phyloP scores from a whole-genome alignment of 1,284 basidiomycete genomes.

The Apiotrichum porosum region DNA sequence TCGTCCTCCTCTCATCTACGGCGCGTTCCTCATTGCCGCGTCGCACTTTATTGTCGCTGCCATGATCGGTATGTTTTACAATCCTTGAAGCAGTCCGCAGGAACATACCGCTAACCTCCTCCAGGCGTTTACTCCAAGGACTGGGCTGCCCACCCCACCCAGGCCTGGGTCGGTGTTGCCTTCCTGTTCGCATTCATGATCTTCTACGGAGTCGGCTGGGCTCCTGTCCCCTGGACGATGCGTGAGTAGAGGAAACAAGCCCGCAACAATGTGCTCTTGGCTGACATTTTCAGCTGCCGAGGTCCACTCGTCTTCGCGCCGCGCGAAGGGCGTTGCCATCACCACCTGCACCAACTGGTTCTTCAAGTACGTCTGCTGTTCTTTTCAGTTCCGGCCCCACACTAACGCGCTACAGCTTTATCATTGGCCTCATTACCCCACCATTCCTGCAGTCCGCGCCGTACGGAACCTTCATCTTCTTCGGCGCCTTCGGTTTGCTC shows the following conservation, averaged over 20 bases:
- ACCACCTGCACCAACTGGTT: slow-evolving; percentile 19
- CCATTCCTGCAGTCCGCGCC: slow-evolving; percentile 19
- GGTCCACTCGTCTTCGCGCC: slow-evolving; percentile 22
- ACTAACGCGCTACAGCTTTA: slow-evolving; percentile 64
- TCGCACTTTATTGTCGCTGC: slow-evolving; percentile 27
- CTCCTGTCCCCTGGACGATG: no score
- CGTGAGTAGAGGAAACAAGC: no score
- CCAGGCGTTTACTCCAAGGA: slow-evolving; percentile 23
- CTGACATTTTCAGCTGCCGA: slow-evolving; percentile 40
- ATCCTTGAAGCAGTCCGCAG: no score
- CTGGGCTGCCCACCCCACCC: slow-evolving; percentile 17
- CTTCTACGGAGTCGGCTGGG: neutral
- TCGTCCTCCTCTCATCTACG: slow-evolving; percentile 33
- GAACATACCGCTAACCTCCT: no score
- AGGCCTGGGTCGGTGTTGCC: slow-evolving; percentile 28
- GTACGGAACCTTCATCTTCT: slow-evolving; percentile 33
- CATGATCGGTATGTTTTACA: slow-evolving; percentile 24
- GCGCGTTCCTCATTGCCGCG: slow-evolving; percentile 13
- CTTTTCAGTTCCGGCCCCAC: slow-evolving; percentile 17
- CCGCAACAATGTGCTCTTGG: slow-evolving; percentile 21
- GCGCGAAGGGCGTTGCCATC: slow-evolving; percentile 40
- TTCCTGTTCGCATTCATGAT: slow-evolving; percentile 27
- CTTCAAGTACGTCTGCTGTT: slow-evolving; percentile 67
- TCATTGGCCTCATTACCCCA: slow-evolving; percentile 56
- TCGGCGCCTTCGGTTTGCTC: slow-evolving; percentile 18